Percentiles rank a stretch among this genome's conserved stretches.
These are phyloP conservation scores for Kingdonia uniflora DNA, from an alignment of 164 flowering plant species.

Conservation along the genomic window DNA sequence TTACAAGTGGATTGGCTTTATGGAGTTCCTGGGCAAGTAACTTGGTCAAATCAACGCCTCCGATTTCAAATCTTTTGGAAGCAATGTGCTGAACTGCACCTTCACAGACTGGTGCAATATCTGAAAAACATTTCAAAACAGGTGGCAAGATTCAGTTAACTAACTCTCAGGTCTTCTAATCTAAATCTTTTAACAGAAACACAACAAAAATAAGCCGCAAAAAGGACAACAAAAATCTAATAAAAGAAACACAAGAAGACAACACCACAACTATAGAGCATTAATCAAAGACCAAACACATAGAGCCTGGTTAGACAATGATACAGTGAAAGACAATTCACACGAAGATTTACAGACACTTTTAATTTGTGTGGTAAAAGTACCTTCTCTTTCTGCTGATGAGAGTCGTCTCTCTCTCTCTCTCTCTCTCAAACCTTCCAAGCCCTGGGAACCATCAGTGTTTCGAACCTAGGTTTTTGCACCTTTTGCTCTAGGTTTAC, in stretches of 20 bases:
- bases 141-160: slow-evolving; percentile 5
- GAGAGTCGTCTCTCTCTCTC: too few relatives aligned
- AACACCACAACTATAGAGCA: neutral
- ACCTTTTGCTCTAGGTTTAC: too few relatives aligned
- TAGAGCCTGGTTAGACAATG: too few relatives aligned
- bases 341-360: too few relatives aligned
- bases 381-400: too few relatives aligned
- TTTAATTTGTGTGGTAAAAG: too few relatives aligned
- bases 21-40: slow-evolving; percentile 68
- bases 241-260: neutral
- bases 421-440: too few relatives aligned
- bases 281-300: too few relatives aligned
- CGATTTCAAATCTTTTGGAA: slow-evolving; percentile 85
- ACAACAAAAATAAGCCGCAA: neutral
- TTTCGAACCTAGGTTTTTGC: too few relatives aligned
- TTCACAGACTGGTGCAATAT: slow-evolving; percentile 98
- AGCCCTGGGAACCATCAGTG: too few relatives aligned
- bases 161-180: neutral
- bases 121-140: slow-evolving; percentile 33
- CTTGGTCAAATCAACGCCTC: slow-evolving; percentile 83
- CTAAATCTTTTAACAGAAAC: neutral
- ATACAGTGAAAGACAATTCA: too few relatives aligned
- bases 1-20: slow-evolving; percentile 66
- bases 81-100: slow-evolving; percentile 99
- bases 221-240: neutral